Evolutionary conservation across 2,329 filamentous ascomycete species (phyloP).

Genomic region (Alternaria sp.): DNA sequence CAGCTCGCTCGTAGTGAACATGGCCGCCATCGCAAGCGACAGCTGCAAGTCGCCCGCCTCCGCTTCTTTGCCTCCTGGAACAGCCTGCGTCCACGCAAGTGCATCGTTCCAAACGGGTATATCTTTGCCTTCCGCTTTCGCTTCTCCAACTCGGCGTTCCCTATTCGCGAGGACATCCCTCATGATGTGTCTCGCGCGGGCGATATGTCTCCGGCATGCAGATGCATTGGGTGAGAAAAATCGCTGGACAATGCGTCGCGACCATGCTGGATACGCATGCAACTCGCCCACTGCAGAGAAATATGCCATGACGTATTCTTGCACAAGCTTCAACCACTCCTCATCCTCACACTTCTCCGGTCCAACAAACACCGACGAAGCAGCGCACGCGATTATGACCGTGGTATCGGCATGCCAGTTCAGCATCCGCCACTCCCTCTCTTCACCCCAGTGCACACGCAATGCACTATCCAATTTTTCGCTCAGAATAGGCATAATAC

Average conservation of each 20-base stretch:
- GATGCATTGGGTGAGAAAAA: not conserved
- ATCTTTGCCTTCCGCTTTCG: not conserved
- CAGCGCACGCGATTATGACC: not conserved
- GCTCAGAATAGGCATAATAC: not conserved
- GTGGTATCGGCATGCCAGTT: not conserved
- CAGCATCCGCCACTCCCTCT: not conserved
- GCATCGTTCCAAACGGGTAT: not conserved
- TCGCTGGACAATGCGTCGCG: not conserved
- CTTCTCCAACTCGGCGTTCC: not conserved
- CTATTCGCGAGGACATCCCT: not conserved
- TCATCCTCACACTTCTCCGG: not conserved
- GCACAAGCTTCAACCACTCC: not conserved
- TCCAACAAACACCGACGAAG: not conserved
- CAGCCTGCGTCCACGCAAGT: not conserved
- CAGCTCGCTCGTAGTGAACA: slow-evolving; percentile 1
- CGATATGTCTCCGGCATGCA: not conserved
- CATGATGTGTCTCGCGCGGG: not conserved
- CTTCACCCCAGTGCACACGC: not conserved
- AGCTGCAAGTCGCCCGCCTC: slow-evolving; percentile 1
- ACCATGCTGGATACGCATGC: not conserved
- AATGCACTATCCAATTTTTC: not conserved
- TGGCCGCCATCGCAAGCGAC: not conserved
- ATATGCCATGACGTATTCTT: not conserved
- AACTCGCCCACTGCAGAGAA: not conserved
- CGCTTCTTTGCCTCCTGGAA: not conserved